A percentile compares a stretch with the other conserved stretches of the same genome.
These are phyloP conservation scores for Amphibolis antarctica DNA, from an alignment of 106 monocot genomes.

Conservation along the genomic window DNA sequence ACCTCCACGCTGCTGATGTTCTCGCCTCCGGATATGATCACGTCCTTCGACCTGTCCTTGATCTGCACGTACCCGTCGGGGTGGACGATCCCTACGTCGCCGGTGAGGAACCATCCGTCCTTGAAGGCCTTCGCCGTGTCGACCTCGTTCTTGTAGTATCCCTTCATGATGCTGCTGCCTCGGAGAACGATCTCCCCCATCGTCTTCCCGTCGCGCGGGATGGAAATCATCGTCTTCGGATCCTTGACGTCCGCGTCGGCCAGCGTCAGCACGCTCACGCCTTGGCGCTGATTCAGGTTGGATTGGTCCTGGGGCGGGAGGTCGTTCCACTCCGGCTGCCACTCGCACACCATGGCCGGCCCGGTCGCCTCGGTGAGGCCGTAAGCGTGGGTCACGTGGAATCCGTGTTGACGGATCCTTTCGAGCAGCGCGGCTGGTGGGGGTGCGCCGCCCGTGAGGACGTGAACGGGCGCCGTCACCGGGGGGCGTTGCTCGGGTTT, in stretches of 20 bases:
- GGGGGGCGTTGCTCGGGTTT: slow-evolving; percentile 8
- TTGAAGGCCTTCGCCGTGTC: slow-evolving; percentile 40
- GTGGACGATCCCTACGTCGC: slow-evolving; percentile 68
- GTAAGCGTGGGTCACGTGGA: neutral
- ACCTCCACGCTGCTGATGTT: slow-evolving; percentile 94
- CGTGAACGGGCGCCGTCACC: slow-evolving; percentile 21
- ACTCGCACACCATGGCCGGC: slow-evolving; percentile 70
- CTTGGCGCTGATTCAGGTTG: slow-evolving; percentile 51
- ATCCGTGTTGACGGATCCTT: neutral
- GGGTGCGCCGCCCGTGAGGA: slow-evolving; percentile 64
- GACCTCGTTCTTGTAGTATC: slow-evolving; percentile 53
- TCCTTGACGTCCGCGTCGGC: slow-evolving; percentile 46
- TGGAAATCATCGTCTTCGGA: slow-evolving; percentile 32
- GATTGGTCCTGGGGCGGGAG: slow-evolving; percentile 18
- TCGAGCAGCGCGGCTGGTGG: neutral
- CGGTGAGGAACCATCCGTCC: slow-evolving; percentile 68
- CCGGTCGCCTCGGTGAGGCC: slow-evolving; percentile 72
- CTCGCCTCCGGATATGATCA: slow-evolving; percentile 93
- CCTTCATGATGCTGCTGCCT: slow-evolving; percentile 90
- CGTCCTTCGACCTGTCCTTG: slow-evolving; percentile 76
- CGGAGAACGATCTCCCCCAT: slow-evolving; percentile 71
- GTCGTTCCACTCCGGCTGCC: slow-evolving; percentile 49
- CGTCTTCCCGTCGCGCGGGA: slow-evolving; percentile 46
- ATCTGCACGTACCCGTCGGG: slow-evolving; percentile 77
- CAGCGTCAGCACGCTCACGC: slow-evolving; percentile 46